Evolutionary conservation across 2,329 filamentous ascomycete genomes (phyloP).

Genomic region (Corniculantispora saksenae): DNA sequence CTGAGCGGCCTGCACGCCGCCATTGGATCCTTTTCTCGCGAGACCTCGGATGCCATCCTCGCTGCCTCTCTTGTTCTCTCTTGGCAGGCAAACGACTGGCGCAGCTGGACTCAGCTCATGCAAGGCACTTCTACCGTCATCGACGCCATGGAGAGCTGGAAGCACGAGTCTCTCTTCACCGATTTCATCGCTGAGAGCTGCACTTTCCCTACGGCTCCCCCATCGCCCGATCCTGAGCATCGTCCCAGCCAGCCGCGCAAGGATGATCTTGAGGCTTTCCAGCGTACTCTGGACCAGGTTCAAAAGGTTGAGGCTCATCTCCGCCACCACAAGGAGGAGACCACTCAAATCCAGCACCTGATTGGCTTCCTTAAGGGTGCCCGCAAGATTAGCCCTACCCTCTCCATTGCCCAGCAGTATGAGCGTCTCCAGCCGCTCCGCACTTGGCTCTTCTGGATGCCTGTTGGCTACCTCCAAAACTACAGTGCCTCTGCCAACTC

Average conservation of each 20-base stretch:
- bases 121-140: constrained; percentile 89
- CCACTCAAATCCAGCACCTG: constrained; percentile 67
- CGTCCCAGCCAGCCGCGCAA: constrained; percentile 64
- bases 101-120: constrained; percentile 89
- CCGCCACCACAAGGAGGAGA: constrained; percentile 69
- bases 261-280: constrained; percentile 70
- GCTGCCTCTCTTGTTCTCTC: constrained; percentile 89
- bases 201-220: constrained; percentile 68
- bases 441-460: constrained; percentile 95
- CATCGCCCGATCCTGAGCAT: constrained; percentile 62
- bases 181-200: constrained; percentile 80
- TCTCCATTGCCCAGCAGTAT: constrained; percentile 81
- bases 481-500: constrained; percentile 75
- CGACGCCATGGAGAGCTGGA: constrained; percentile 88
- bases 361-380: constrained; percentile 72
- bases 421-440: constrained; percentile 84
- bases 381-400: constrained; percentile 67
- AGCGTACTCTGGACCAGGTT: constrained; percentile 66
- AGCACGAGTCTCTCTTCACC: constrained; percentile 82
- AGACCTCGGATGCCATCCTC: constrained; percentile 87
- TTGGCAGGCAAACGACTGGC: constrained; percentile 96
- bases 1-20: constrained; percentile 86
- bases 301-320: constrained; percentile 68
- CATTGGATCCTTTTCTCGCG: constrained; percentile 79
- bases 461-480: constrained; percentile 78